phyloP scores from a whole-genome alignment of 768 basidiomycete genomes.

The Suillus occidentalis region DNA sequence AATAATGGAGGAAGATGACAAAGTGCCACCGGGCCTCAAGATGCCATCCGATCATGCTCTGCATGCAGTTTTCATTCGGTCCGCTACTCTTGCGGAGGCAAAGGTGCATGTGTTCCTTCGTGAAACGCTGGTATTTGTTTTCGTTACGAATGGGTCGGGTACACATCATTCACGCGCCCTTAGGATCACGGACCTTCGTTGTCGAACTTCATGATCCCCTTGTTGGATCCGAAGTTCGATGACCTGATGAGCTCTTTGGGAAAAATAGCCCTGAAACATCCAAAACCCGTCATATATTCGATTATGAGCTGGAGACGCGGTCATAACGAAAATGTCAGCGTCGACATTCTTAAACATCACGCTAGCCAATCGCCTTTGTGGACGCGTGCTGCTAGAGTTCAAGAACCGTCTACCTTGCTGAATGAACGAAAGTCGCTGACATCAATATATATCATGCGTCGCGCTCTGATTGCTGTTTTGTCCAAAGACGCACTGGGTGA shows the following conservation, averaged over 20 bases:
- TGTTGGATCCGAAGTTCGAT: constrained; percentile 78
- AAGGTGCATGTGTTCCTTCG: too few species aligned
- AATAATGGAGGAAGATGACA: constrained; percentile 64
- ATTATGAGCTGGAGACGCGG: constrained; percentile 84
- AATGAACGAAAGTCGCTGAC: constrained; percentile 78
- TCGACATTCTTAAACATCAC: constrained; percentile 49
- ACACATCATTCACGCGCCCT: not conserved
- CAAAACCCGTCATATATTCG: constrained; percentile 82
- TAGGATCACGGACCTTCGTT: constrained; percentile 74
- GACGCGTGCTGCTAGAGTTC: constrained; percentile 34
- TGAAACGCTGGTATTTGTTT: constrained; percentile 57
- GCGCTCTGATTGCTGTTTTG: constrained; percentile 72
- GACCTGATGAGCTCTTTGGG: constrained; percentile 82
- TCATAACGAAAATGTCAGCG: constrained; percentile 53
- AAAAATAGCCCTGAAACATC: constrained; percentile 80
- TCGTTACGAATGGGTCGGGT: not conserved
- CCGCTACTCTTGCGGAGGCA: too few species aligned
- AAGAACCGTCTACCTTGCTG: constrained; percentile 52
- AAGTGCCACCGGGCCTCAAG: constrained; percentile 67
- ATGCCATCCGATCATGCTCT: constrained; percentile 88
- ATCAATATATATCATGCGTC: constrained; percentile 87
- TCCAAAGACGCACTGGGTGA: constrained; percentile 80
- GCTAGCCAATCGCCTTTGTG: too few species aligned
- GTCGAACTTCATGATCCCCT: constrained; percentile 64
- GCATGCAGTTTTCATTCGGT: constrained; percentile 85